A percentile compares a stretch with the other conserved stretches of the same genome.
Conservation (phyloP, 306 rosid genomes). For the Trifolium fragiferum region DNA sequence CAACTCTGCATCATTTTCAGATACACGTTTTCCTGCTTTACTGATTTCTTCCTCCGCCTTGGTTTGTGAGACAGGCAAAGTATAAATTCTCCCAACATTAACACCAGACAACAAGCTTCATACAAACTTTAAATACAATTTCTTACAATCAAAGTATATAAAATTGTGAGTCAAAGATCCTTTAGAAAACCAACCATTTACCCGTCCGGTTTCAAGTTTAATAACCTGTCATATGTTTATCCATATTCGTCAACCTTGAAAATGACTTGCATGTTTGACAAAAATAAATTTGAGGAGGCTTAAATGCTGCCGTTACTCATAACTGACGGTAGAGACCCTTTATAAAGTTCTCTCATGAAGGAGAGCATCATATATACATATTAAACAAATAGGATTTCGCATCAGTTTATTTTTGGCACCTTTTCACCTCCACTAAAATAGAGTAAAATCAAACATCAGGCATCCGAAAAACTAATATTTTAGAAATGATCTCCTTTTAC, state of each 20-base stretch:
- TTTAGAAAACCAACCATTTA: slow-evolving; percentile 9
- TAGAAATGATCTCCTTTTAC: background rate
- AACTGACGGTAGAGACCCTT: slow-evolving; percentile 13
- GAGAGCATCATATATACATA: slow-evolving; percentile 11
- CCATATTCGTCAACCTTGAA: slow-evolving; percentile 2
- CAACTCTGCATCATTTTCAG: slow-evolving; percentile 78
- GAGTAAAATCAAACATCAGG: slow-evolving; percentile 26
- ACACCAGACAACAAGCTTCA: slow-evolving; percentile 25
- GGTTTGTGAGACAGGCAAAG: slow-evolving; percentile 71
- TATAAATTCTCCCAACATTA: background rate
- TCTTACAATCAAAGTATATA: slow-evolving; percentile 17
- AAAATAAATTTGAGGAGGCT: slow-evolving; percentile 21
- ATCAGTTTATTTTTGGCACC: background rate
- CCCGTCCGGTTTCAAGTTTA: slow-evolving; percentile 11
- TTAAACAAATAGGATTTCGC: slow-evolving; percentile 11
- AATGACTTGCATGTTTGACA: slow-evolving; percentile 11
- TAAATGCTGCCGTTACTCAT: background rate
- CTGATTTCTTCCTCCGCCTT: slow-evolving; percentile 74
- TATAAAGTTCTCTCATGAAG: slow-evolving; percentile 16
- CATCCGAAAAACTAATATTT: background rate
- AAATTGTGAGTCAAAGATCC: background rate
- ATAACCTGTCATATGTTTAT: background rate
- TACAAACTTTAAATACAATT: slow-evolving; percentile 21
- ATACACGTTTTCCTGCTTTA: slow-evolving; percentile 68
- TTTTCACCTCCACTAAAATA: background rate